Conservation (phyloP, 2,329 filamentous ascomycete species). For the Ceratocystis harringtonii region DNA sequence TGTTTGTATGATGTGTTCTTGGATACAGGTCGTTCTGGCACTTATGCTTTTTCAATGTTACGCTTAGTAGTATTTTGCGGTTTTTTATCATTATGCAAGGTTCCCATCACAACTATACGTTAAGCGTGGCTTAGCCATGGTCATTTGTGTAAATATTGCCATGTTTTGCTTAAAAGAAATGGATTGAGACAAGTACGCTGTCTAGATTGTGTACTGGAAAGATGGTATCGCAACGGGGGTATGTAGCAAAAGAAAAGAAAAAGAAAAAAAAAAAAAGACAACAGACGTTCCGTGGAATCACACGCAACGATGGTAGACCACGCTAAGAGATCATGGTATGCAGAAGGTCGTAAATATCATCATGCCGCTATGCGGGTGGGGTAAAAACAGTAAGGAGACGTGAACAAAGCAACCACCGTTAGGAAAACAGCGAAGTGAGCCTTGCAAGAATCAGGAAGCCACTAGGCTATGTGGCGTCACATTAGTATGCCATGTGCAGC, state of each 20-base stretch:
- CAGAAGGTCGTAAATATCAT: constrained; percentile 4
- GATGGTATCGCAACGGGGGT: not conserved
- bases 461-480: not conserved
- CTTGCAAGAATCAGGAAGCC: not conserved
- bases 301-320: not conserved
- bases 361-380: not conserved
- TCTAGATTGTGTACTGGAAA: not conserved
- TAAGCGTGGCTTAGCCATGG: not conserved
- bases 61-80: not conserved
- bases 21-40: not conserved
- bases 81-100: not conserved
- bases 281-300: not conserved
- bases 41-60: not conserved
- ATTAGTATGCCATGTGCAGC: not conserved
- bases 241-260: not conserved
- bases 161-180: not conserved
- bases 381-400: not conserved
- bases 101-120: not conserved
- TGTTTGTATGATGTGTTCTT: not conserved
- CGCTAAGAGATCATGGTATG: not conserved
- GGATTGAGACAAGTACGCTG: constrained; percentile 1
- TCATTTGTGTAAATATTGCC: too few relatives aligned
- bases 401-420: not conserved
- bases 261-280: not conserved
- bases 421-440: not conserved